phyloP scores from a whole-genome alignment of 805 yeast species.

The Wickerhamiella azyma region DNA sequence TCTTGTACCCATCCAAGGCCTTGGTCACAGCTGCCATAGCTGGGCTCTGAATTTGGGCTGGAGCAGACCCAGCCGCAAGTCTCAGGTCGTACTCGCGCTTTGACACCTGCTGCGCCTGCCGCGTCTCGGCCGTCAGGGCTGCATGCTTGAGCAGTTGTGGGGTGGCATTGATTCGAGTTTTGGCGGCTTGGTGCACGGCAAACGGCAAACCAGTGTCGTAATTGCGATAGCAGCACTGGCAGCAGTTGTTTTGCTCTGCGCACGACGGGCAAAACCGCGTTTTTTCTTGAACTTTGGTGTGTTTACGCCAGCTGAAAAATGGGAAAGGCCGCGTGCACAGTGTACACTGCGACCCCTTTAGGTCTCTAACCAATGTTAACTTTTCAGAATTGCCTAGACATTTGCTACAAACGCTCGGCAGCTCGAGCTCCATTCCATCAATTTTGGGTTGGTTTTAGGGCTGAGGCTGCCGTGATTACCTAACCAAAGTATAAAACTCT shows the following conservation, averaged over 20 bases:
- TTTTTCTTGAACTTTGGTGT: conserved; percentile 33
- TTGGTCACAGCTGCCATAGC: too few relatives aligned
- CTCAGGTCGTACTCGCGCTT: background rate
- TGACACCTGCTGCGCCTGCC: background rate
- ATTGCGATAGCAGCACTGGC: conserved; percentile 81
- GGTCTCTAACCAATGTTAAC: conserved; percentile 57
- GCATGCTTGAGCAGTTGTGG: conserved; percentile 7
- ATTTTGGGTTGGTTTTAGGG: conserved; percentile 1
- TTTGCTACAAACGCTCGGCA: conserved; percentile 56
- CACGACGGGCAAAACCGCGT: conserved; percentile 72
- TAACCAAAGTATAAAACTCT: background rate
- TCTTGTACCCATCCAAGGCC: too few relatives aligned
- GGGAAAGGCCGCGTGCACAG: conserved; percentile 78
- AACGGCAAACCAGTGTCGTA: conserved; percentile 69
- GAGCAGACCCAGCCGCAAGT: background rate
- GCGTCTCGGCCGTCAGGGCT: background rate
- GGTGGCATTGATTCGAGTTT: conserved; percentile 5
- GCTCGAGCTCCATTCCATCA: conserved; percentile 21
- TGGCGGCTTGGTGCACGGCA: conserved; percentile 62
- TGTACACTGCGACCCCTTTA: conserved; percentile 68
- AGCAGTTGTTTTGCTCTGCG: conserved; percentile 64
- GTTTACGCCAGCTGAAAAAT: conserved; percentile 58
- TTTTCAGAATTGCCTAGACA: conserved; percentile 61
- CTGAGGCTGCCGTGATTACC: background rate
- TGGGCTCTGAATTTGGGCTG: too few relatives aligned